These are phyloP conservation scores for Talaromyces marneffei DNA, from an alignment of 2,329 filamentous ascomycete genomes.

Conservation along the genomic window DNA sequence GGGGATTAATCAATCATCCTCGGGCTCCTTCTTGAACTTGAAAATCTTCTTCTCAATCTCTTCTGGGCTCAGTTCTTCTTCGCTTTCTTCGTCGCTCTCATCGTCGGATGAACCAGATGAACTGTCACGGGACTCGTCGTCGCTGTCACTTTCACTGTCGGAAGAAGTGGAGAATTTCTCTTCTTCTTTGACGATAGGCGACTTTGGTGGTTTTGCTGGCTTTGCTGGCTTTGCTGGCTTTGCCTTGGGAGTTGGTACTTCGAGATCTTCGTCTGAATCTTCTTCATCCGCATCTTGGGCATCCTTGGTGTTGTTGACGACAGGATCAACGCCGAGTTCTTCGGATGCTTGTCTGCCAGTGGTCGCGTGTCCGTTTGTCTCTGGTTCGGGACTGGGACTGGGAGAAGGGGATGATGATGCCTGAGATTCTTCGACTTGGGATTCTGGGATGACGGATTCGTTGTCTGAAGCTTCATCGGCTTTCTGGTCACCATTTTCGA, in stretches of 20 bases:
- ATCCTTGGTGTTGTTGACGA: not conserved
- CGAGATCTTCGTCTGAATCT: not conserved
- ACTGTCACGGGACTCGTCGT: not conserved
- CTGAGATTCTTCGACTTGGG: not conserved
- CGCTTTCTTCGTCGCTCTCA: not conserved
- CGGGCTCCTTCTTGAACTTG: not conserved
- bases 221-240: not conserved
- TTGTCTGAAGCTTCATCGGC: not conserved
- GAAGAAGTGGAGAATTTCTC: not conserved
- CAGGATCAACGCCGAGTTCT: not conserved
- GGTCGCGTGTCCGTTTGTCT: not conserved
- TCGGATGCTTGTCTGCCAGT: not conserved
- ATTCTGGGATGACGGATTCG: not conserved
- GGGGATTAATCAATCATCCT: not conserved
- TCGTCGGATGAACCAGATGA: not conserved
- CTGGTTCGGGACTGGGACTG: not conserved
- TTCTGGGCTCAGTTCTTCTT: not conserved
- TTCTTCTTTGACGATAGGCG: not conserved
- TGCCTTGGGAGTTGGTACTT: not conserved
- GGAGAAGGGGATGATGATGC: not conserved
- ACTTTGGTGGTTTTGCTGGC: not conserved
- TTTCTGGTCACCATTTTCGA: not conserved
- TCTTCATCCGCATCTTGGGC: not conserved
- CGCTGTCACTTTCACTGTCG: conserved; percentile 15
- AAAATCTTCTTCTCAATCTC: not conserved